phyloP scores from a whole-genome alignment of 2,329 filamentous ascomycete species.

The Penicillium italicum region DNA sequence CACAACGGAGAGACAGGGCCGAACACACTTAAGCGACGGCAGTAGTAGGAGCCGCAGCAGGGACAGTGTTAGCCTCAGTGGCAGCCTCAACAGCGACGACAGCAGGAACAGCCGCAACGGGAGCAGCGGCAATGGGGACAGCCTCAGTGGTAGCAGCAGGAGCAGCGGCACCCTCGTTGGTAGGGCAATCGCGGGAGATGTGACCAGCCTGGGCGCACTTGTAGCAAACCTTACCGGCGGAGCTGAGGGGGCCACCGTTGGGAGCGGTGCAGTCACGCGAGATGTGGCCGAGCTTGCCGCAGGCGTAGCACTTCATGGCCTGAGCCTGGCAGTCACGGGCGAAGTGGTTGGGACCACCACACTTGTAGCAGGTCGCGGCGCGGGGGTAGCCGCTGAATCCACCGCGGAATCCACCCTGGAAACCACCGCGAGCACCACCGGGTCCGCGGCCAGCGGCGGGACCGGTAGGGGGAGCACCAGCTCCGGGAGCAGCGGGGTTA shows the following conservation, averaged over 20 bases:
- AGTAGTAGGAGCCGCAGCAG: conserved; percentile 41
- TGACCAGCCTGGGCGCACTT: conserved; percentile 93
- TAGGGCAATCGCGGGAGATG: conserved; percentile 93
- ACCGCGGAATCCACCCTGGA: conserved; percentile 63
- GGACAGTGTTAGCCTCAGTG: conserved; percentile 20
- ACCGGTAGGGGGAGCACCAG: conserved; percentile 48
- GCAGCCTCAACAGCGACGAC: conserved; percentile 37
- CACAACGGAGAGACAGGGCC: conserved; percentile 9
- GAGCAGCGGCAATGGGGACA: conserved; percentile 19
- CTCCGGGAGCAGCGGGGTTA: conserved; percentile 53
- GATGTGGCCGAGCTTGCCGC: conserved; percentile 92
- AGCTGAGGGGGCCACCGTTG: conserved; percentile 93
- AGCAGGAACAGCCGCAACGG: conserved; percentile 35
- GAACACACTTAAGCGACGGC: conserved; percentile 42
- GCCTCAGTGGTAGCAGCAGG: conserved; percentile 32
- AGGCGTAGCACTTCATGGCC: conserved; percentile 98
- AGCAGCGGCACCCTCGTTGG: conserved; percentile 50
- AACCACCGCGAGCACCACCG: conserved; percentile 64
- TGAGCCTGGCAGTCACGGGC: conserved; percentile 97
- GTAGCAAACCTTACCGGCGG: conserved; percentile 97
- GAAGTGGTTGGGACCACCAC: conserved; percentile 89
- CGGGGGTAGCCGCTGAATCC: conserved; percentile 61
- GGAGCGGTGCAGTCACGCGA: conserved; percentile 93
- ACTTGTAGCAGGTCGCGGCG: conserved; percentile 66
- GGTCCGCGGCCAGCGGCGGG: conserved; percentile 58